These are phyloP conservation scores for Globisporangium carolinianum DNA, from an alignment of 352 stramenopile species.

Conservation along the genomic window DNA sequence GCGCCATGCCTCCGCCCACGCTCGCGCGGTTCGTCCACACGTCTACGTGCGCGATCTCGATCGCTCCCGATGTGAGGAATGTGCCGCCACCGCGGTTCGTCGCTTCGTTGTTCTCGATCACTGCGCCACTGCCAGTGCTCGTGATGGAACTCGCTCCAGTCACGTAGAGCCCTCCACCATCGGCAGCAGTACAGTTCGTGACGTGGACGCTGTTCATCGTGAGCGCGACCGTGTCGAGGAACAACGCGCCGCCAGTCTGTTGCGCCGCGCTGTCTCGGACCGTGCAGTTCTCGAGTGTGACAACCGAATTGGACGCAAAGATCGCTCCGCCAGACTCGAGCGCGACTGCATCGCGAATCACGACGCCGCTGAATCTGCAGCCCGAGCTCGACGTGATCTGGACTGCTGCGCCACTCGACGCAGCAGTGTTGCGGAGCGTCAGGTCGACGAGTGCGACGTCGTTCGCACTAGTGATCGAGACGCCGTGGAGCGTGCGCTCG, in stretches of 20 bases:
- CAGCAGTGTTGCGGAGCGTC: conserved; percentile 15
- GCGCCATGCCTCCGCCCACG: conserved; percentile 26
- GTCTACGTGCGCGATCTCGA: conserved; percentile 3
- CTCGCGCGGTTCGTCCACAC: conserved; percentile 23
- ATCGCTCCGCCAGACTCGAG: conserved; percentile 24
- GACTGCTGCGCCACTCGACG: conserved; percentile 20
- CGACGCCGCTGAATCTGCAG: conserved; percentile 17
- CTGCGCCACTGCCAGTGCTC: conserved; percentile 11
- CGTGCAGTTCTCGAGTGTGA: conserved; percentile 15
- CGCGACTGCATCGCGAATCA: conserved; percentile 12
- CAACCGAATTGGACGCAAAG: conserved; percentile 17
- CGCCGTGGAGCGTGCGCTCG: conserved; percentile 8
- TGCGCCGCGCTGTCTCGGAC: conserved; percentile 17
- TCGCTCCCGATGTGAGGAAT: conserved; percentile 13
- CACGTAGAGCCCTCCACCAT: conserved; percentile 27
- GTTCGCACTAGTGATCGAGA: conserved; percentile 18
- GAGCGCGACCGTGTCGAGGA: conserved; percentile 18
- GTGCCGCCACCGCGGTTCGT: conserved; percentile 20
- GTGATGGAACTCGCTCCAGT: conserved; percentile 7
- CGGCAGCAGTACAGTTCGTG: conserved; percentile 9
- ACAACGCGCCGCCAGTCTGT: conserved; percentile 23
- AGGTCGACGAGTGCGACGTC: conserved; percentile 19
- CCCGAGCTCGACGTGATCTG: conserved; percentile 11
- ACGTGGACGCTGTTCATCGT: conserved; percentile 13
- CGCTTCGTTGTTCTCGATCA: conserved; percentile 22